Conservation (phyloP, 495 filamentous ascomycete genomes). For the Rusavskia elegans region DNA sequence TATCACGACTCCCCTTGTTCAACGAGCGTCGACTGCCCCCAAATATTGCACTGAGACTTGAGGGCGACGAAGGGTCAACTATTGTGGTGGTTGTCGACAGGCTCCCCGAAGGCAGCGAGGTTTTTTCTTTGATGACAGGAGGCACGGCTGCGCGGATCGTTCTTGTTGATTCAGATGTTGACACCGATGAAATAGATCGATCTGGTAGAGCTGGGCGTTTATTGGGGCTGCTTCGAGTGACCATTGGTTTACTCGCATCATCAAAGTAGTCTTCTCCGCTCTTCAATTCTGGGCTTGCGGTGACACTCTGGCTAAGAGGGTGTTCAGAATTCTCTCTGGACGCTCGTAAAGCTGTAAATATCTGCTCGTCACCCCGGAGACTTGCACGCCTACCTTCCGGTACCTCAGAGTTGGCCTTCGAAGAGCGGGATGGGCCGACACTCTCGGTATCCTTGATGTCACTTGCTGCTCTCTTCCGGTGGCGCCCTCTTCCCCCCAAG, state of each 20-base stretch:
- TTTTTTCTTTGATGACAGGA: conserved; percentile 15
- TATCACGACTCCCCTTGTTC: conserved; percentile 25
- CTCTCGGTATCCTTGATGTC: conserved; percentile 7
- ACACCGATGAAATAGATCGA: conserved; percentile 43
- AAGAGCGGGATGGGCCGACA: conserved; percentile 8
- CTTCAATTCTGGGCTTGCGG: conserved; percentile 49
- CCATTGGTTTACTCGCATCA: conserved; percentile 20
- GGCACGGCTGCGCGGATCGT: conserved; percentile 37
- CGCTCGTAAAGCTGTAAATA: conserved; percentile 34
- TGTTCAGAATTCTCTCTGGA: conserved; percentile 42
- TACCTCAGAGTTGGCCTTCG: conserved; percentile 12
- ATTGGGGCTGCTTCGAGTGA: conserved; percentile 14
- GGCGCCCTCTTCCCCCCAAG: conserved; percentile 16
- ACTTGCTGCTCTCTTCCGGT: conserved; percentile 15
- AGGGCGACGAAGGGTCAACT: conserved; percentile 31
- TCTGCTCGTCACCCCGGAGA: conserved; percentile 53
- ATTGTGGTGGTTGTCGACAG: conserved; percentile 22
- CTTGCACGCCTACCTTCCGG: conserved; percentile 46
- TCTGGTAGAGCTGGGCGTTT: conserved; percentile 29
- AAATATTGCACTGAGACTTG: conserved; percentile 38
- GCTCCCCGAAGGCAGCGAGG: conserved; percentile 17
- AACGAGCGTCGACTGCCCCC: conserved; percentile 36
- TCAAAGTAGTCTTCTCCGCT: conserved; percentile 28
- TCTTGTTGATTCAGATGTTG: conserved; percentile 44
- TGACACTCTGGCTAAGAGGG: conserved; percentile 69